Evolutionary conservation across 1,284 basidiomycete genomes (phyloP).

Genomic region (Cerrena zonata): DNA sequence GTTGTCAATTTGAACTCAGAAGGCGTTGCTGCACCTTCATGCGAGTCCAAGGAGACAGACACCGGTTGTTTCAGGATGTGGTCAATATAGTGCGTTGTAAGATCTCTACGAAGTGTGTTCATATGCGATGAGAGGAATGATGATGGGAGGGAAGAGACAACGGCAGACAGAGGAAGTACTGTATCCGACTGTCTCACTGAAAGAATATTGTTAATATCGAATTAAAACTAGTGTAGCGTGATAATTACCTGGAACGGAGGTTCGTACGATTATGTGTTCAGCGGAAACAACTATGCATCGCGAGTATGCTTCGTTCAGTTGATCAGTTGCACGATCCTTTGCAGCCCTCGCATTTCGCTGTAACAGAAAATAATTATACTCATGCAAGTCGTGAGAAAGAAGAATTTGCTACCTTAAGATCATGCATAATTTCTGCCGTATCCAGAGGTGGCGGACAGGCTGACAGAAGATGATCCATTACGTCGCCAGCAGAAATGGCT

Average conservation of each 20-base stretch:
- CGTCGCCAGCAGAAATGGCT: conserved; percentile 40
- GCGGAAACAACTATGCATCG: conserved; percentile 49
- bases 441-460: conserved; percentile 42
- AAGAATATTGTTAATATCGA: conserved; percentile 5
- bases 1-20: conserved; percentile 42
- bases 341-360: conserved; percentile 52
- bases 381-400: not conserved
- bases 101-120: conserved; percentile 57
- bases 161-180: conserved; percentile 44
- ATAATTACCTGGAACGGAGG: conserved; percentile 51
- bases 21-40: conserved; percentile 25
- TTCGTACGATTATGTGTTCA: conserved; percentile 43
- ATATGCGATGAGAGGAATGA: conserved; percentile 51
- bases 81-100: conserved; percentile 56
- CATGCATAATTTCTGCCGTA: conserved; percentile 44
- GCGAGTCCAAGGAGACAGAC: conserved; percentile 34
- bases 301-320: conserved; percentile 62
- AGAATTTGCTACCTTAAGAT: conserved; percentile 56
- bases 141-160: conserved; percentile 56
- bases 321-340: conserved; percentile 60
- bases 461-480: conserved; percentile 42
- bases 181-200: conserved; percentile 54
- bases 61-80: conserved; percentile 48
- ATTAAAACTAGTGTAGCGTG: not conserved
- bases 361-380: conserved; percentile 8